Evolutionary conservation across 164 flowering plant species (phyloP).

Genomic region (Macadamia integrifolia): DNA sequence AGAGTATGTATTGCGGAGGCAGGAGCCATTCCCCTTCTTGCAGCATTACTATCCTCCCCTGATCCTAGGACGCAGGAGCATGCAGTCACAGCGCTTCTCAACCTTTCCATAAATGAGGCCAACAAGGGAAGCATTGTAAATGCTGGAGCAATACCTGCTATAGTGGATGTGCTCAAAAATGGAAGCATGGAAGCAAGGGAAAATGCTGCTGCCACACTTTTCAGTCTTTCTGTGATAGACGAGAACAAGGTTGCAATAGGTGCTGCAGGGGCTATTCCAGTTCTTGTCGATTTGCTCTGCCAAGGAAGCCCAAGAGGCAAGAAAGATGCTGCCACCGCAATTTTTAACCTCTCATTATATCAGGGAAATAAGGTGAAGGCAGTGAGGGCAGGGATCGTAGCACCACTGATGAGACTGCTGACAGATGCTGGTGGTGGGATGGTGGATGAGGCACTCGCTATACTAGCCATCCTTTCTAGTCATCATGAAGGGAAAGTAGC

Average conservation of each 20-base stretch:
- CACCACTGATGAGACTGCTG: slow-evolving; percentile 54
- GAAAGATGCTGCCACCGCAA: slow-evolving; percentile 96
- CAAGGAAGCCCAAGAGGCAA: slow-evolving; percentile 96
- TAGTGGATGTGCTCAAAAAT: slow-evolving; percentile 71
- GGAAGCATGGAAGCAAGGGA: slow-evolving; percentile 94
- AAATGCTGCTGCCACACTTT: slow-evolving; percentile 95
- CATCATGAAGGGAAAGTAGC: slow-evolving; percentile 78
- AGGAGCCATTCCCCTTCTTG: slow-evolving; percentile 83
- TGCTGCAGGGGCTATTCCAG: slow-evolving; percentile 80
- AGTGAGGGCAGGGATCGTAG: slow-evolving; percentile 78
- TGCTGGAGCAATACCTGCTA: slow-evolving; percentile 81
- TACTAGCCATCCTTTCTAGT: slow-evolving; percentile 73
- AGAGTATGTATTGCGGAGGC: slow-evolving; percentile 75
- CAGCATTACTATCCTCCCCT: slow-evolving; percentile 55
- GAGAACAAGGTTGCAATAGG: slow-evolving; percentile 90
- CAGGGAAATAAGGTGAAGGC: slow-evolving; percentile 93
- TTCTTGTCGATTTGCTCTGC: slow-evolving; percentile 65
- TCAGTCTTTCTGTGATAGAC: slow-evolving; percentile 84
- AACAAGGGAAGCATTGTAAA: slow-evolving; percentile 79
- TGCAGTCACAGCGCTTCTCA: slow-evolving; percentile 95
- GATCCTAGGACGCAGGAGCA: slow-evolving; percentile 84
- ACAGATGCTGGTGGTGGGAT: slow-evolving; percentile 86
- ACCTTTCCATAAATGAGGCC: slow-evolving; percentile 78
- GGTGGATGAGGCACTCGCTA: slow-evolving; percentile 92
- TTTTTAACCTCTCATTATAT: slow-evolving; percentile 79